Evolutionary conservation across 2,329 filamentous ascomycete species (phyloP).

Genomic region (Fusarium sp.): DNA sequence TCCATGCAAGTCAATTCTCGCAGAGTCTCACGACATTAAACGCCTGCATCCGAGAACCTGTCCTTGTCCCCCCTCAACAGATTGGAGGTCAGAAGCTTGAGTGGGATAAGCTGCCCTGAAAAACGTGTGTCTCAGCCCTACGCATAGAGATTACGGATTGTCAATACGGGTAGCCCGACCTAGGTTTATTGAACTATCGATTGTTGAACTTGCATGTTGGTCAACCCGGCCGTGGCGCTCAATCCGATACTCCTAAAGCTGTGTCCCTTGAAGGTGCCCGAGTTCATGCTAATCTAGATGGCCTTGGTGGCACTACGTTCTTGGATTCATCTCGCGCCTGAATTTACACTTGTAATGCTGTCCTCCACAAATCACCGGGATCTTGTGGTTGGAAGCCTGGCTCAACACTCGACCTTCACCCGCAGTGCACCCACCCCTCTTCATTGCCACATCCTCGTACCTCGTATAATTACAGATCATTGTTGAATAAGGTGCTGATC

Average conservation of each 20-base stretch:
- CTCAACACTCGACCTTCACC: not conserved
- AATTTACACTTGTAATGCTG: not conserved
- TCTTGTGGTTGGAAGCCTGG: not conserved
- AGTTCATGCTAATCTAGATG: not conserved
- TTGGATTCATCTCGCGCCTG: not conserved
- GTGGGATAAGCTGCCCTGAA: not conserved
- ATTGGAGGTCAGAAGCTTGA: not conserved
- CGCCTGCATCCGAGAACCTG: not conserved
- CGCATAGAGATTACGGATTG: not conserved
- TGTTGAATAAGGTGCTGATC: not conserved
- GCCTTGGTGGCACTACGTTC: not conserved
- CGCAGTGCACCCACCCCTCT: not conserved
- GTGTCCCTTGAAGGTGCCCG: not conserved
- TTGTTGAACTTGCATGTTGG: not conserved
- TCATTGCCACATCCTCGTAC: not conserved
- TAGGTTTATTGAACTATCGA: not conserved
- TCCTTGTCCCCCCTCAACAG: not conserved
- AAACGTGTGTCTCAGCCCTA: not conserved
- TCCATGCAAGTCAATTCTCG: not conserved
- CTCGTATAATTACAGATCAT: not conserved
- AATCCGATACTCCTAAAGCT: not conserved
- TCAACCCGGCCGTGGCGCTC: not conserved
- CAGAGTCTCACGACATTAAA: not conserved
- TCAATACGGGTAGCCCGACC: not conserved
- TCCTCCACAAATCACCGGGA: not conserved